Evolutionary conservation across 805 yeast species (phyloP).

Genomic region (Metschnikowia reukaufii): DNA sequence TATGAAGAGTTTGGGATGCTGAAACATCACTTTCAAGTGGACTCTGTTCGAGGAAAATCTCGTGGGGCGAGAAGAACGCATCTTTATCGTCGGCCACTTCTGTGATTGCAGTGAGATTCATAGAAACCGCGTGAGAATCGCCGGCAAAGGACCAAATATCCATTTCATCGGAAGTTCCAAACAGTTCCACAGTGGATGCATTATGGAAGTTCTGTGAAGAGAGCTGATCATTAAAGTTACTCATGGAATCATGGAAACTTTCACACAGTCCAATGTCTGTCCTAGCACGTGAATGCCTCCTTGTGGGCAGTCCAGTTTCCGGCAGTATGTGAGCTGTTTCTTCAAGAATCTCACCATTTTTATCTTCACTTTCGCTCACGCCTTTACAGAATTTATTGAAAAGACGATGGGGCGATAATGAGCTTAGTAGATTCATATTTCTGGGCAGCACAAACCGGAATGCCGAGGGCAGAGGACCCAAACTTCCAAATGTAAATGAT

Average conservation of each 20-base stretch:
- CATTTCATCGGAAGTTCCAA: slow-evolving; percentile 16
- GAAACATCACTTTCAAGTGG: slow-evolving; percentile 5
- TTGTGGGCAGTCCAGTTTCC: background rate
- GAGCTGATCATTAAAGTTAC: background rate
- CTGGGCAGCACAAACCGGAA: slow-evolving; percentile 40
- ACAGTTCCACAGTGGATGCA: slow-evolving; percentile 16
- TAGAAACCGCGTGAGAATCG: slow-evolving; percentile 20
- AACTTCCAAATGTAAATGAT: slow-evolving; percentile 35
- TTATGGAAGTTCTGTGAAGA: background rate
- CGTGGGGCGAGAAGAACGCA: slow-evolving; percentile 36
- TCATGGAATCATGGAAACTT: background rate
- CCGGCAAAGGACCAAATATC: slow-evolving; percentile 36
- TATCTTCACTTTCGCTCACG: background rate
- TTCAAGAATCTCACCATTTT: background rate
- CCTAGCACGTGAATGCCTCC: background rate
- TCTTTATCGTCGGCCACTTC: slow-evolving; percentile 24
- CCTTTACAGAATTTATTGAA: slow-evolving; percentile 15
- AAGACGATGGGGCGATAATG: slow-evolving; percentile 38
- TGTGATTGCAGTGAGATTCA: slow-evolving; percentile 27
- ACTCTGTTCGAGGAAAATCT: slow-evolving; percentile 18
- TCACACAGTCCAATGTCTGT: background rate
- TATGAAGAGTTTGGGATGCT: background rate
- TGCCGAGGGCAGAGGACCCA: slow-evolving; percentile 43
- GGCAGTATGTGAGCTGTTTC: too few species aligned
- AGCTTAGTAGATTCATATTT: slow-evolving; percentile 22